Evolutionary conservation across 306 rosid genomes (phyloP), one percentile per base, ranked within the genome.

Genomic region (Gillenia trifoliata): DNA sequence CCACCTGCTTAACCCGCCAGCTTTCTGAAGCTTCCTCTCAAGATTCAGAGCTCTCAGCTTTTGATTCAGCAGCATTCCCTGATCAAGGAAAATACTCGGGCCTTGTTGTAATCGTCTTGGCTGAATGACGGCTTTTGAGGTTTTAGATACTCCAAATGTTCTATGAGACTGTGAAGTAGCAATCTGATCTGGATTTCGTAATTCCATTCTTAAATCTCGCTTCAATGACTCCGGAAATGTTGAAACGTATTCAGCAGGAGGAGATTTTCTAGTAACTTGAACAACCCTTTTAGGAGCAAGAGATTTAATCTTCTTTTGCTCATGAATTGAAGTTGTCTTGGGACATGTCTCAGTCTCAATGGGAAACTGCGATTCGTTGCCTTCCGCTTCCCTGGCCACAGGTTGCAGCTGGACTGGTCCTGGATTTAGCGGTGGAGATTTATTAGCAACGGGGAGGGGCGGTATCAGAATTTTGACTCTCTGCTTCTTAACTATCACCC

Each of bases 1-100:
- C 98, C 98, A 94, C 79, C 68, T 83, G 80, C 85, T 88, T 80
- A 94, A 78, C 73, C 98, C 98, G 41, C 98, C 98, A 41, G 97
- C 97, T 77, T 85, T 87, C 80, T 78, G 86, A 71, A 91, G 89
- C 81, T 90, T 91, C 77, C 95, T 90, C 85, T 87, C 88, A 19
- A 94, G 86, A 81, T 87, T 94, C 75, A 85, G 73, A 40, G 97
- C 96, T 79, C 93, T 86, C 65, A 91, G 76, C 61, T 89, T 86
- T 68, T 79, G 91, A 64, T 76, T 82, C 62, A 86, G 64, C 4
- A 80, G 72, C 69, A 70, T 70, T 47, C 75, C 79, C 69, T 88
- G 78, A 69, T 54, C 80, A 72, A 75, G 70, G 66, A 68, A 57
- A 55, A 64, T 43, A 56, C 78, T 80, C 10, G 87, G 84, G 76